A percentile compares a stretch with the other conserved stretches of the same genome.
Evolutionary conservation across 2,329 filamentous ascomycete species (phyloP).

Genomic region (Xylaria digitata): DNA sequence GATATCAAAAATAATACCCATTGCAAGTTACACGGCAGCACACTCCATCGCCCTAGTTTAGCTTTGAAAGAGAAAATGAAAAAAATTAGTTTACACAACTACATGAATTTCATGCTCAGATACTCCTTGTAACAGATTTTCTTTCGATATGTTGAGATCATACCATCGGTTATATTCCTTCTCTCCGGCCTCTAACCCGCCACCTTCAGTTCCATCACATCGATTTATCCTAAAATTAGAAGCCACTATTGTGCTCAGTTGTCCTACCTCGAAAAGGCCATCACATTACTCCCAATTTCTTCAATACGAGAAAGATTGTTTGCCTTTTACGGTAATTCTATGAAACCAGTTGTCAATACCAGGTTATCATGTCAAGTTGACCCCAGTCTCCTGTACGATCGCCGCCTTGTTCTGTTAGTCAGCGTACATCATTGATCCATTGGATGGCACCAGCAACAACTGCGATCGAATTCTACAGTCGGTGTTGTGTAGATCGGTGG

Average conservation of each 20-base stretch:
- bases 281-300: neutral
- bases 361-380: too few relatives aligned
- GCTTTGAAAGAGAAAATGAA: neutral
- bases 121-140: neutral
- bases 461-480: constrained; percentile 1
- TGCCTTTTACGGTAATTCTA: neutral
- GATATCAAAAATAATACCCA: neutral
- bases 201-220: neutral
- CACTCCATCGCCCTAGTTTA: neutral
- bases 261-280: neutral
- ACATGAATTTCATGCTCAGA: neutral
- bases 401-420: neutral
- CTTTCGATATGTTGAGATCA: neutral
- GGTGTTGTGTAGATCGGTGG: neutral
- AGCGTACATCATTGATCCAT: neutral
- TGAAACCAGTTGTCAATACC: neutral
- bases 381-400: neutral
- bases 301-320: neutral
- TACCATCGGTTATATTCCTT: too few relatives aligned
- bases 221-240: neutral
- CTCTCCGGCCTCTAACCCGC: neutral
- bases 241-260: neutral
- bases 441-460: constrained; percentile 3
- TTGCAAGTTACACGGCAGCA: too few relatives aligned
- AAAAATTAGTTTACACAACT: neutral